Conservation (phyloP, 176 grass and related monocot genomes). For the Rhipidocladum racemiflorum region DNA sequence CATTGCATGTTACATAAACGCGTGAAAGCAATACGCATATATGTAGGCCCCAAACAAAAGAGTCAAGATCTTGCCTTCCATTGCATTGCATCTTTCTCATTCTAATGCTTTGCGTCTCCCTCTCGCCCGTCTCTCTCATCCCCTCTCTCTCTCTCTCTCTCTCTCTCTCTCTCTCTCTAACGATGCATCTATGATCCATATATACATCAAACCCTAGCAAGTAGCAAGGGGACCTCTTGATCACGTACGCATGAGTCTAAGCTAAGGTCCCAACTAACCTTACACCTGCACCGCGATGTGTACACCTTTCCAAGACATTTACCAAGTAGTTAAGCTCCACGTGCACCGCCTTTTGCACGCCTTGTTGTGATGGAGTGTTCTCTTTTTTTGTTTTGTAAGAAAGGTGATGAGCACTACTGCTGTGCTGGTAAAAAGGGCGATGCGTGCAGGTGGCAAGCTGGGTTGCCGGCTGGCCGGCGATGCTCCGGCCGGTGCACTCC, state of each 20-base stretch:
- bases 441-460: background rate
- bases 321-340: slow-evolving; percentile 12
- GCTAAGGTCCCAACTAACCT: background rate
- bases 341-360: background rate
- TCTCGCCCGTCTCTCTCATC: no score
- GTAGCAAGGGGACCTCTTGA: background rate
- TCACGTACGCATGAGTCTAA: background rate
- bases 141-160: background rate
- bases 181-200: background rate
- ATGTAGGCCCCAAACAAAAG: background rate
- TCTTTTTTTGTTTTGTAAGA: no score
- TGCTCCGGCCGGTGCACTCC: background rate
- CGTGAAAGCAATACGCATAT: background rate
- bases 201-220: background rate
- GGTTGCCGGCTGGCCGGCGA: background rate
- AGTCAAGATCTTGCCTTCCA: background rate
- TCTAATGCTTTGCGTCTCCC: background rate
- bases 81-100: background rate
- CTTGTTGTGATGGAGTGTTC: background rate
- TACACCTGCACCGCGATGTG: background rate
- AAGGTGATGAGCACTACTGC: background rate
- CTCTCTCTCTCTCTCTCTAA: background rate
- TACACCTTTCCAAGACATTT: no score
- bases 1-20: background rate
- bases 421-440: background rate